Conservation (phyloP, 176 grass and related monocot species). For the Oryza officinalis region DNA sequence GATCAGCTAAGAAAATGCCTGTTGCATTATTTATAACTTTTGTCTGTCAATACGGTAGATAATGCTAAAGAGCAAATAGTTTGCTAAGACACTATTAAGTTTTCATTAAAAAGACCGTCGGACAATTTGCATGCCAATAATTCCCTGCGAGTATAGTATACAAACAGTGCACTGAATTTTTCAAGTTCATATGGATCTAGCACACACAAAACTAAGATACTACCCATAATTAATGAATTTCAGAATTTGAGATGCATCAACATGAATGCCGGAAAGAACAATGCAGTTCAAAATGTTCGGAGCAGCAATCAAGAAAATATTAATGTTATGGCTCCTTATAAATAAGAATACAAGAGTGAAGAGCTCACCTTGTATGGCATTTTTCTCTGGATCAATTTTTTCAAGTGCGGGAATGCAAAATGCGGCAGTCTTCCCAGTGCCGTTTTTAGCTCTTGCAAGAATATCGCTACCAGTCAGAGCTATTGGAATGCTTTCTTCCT, state of each 20-base stretch:
- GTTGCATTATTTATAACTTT: background rate
- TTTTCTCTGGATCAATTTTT: constrained; percentile 73
- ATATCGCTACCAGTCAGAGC: constrained; percentile 77
- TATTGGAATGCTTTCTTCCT: constrained; percentile 87
- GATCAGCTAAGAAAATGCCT: background rate
- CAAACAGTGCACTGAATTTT: background rate
- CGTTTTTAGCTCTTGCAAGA: constrained; percentile 77
- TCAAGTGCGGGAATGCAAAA: constrained; percentile 77
- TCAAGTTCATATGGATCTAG: background rate
- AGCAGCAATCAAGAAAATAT: background rate
- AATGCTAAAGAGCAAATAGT: constrained; percentile 1
- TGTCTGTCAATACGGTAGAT: background rate
- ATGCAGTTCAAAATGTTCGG: background rate
- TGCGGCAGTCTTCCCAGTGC: constrained; percentile 74
- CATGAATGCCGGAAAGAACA: background rate
- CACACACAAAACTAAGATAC: background rate
- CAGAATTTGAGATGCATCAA: background rate
- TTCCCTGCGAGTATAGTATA: background rate
- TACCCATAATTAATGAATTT: background rate
- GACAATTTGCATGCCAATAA: background rate
- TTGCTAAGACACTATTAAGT: background rate
- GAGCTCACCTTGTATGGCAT: constrained; percentile 52
- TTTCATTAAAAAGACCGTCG: background rate
- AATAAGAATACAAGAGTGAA: background rate
- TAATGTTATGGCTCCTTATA: background rate